Percentiles rank a stretch among this genome's conserved stretches.
phyloP scores from a whole-genome alignment of 768 basidiomycete genomes.

The Pseudohyphozyma bogoriensis region DNA sequence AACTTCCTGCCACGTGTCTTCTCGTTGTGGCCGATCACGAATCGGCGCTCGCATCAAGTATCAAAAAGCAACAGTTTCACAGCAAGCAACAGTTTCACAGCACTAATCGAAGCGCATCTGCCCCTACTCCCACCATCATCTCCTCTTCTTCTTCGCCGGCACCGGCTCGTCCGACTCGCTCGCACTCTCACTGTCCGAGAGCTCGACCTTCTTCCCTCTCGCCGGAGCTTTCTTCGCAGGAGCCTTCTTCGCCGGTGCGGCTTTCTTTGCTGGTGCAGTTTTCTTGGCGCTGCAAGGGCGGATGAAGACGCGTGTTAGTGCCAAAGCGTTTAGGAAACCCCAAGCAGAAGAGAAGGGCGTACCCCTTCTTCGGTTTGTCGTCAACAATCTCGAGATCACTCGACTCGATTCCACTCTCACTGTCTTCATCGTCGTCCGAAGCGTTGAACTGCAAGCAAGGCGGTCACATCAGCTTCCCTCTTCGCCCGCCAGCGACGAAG shows the following conservation, averaged over 20 bases:
- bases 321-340: too few relatives aligned
- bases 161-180: conserved; percentile 6
- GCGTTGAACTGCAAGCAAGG: background rate
- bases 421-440: background rate
- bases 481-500: background rate
- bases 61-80: too few relatives aligned
- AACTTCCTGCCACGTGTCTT: too few relatives aligned
- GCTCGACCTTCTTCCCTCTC: conserved; percentile 7
- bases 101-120: too few relatives aligned
- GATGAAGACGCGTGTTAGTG: background rate
- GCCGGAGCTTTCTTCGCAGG: conserved; percentile 7
- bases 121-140: too few relatives aligned
- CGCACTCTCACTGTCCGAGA: conserved; percentile 8
- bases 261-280: conserved; percentile 2
- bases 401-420: conserved; percentile 21
- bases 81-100: too few relatives aligned
- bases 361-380: conserved; percentile 14
- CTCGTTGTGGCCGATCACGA: too few relatives aligned
- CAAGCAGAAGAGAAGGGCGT: background rate
- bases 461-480: too few relatives aligned
- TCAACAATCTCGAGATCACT: conserved; percentile 1
- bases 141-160: conserved; percentile 5
- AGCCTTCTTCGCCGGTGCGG: background rate
- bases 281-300: background rate
- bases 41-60: too few relatives aligned